Base-by-base conservation (phyloP, 805 yeast species). In the Kazachstania taianensis region DNA sequence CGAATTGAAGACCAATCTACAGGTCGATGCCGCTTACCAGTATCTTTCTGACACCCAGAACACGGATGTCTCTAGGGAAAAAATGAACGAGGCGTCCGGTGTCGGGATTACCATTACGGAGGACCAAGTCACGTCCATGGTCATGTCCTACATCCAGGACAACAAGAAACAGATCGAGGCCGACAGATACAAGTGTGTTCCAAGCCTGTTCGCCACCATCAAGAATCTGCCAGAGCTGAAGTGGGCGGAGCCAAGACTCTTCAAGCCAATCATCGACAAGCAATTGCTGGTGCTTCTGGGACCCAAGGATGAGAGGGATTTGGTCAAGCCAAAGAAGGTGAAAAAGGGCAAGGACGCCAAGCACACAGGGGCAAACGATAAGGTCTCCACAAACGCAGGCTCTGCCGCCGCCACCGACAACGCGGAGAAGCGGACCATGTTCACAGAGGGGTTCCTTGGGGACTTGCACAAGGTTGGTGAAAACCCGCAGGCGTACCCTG, bases 231-330 rank as follows among this genome's bases (percentile, higher is more conserved):
- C 85, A 4, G 73, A 66, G 14, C 69, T 92, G 59, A 85, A 83
- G 62, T 92, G 96, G 95, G 97, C 97, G 7, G 72, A 81, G 32
- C 94, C 96, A 25, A 72, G 78, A 35, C 66, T 73, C 37, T 83
- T 92, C 65, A 92, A 92, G 62, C 94, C 94, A 10, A 69, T 75
- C 17, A 80, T 92, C 47, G 98, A 92, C 56, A 75, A 70, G 29
- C 74, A 81, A 50, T 64, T 86, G n/a, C 59, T 81, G 41, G 73
- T 63, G 28, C 60, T 79, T 10, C 63, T 87, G 39, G 98, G 98
- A 26, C 97, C 97, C 36, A 89, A 89, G 60, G 98, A 92, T 56
- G 97, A 87, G 55, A 76, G 97, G 45, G 98, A 92, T 59, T 67
- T 77, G 16, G 68, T 77, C 35, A 81, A 81, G 62, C 81, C 81